Evolutionary conservation across 2,329 filamentous ascomycete species (phyloP).

Genomic region (Stagonosporopsis chrysanthemi): DNA sequence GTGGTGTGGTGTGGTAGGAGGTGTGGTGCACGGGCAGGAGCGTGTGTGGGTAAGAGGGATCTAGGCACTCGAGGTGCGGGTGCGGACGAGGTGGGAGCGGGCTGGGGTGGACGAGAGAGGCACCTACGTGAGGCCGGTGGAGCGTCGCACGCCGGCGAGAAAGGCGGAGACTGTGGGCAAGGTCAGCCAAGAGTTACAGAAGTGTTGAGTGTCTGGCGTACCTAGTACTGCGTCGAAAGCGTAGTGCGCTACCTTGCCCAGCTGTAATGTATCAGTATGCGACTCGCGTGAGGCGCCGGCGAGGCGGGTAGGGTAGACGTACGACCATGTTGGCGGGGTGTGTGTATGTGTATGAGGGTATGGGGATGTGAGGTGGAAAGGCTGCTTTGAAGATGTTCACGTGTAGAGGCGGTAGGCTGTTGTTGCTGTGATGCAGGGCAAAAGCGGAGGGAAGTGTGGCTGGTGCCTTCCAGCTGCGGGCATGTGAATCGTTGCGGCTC

Average conservation of each 20-base stretch:
- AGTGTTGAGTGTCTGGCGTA: constrained; percentile 56
- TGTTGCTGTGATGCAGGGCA: constrained; percentile 27
- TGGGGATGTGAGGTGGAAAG: background rate
- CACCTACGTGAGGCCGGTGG: constrained; percentile 94
- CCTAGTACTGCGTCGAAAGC: constrained; percentile 93
- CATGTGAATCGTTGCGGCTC: constrained; percentile 27
- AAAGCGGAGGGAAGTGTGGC: constrained; percentile 28
- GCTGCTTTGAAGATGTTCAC: background rate
- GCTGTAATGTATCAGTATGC: constrained; percentile 65
- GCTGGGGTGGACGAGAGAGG: constrained; percentile 3
- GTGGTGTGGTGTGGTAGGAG: background rate
- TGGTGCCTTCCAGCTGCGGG: constrained; percentile 31
- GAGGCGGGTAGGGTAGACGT: constrained; percentile 30
- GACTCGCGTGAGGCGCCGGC: constrained; percentile 21
- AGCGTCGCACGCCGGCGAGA: constrained; percentile 95
- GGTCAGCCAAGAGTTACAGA: constrained; percentile 22
- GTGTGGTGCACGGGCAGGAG: background rate
- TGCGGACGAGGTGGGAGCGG: background rate
- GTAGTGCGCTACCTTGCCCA: constrained; percentile 92
- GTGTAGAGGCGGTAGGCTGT: constrained; percentile 17
- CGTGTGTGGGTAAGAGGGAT: background rate
- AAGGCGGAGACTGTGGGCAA: constrained; percentile 80
- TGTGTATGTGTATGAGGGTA: background rate
- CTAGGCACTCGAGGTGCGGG: background rate
- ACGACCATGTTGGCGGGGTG: constrained; percentile 46